Conservation (phyloP, 495 filamentous ascomycete genomes). For the Copromyces sp. region DNA sequence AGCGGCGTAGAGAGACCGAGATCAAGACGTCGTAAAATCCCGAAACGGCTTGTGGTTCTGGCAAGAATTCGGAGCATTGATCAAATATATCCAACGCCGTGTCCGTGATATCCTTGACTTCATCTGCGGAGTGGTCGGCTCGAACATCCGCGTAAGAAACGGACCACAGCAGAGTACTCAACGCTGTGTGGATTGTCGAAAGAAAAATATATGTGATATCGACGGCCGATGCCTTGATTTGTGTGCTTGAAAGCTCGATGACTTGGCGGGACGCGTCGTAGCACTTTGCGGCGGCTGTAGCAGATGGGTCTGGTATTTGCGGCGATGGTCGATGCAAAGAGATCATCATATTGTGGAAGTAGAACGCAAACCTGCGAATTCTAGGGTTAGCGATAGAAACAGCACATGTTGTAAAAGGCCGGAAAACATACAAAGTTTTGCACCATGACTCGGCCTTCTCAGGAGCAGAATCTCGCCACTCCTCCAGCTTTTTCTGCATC, state of each 20-base stretch:
- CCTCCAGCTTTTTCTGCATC: slow-evolving; percentile 66
- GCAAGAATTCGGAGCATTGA: slow-evolving; percentile 73
- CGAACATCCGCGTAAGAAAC: slow-evolving; percentile 79
- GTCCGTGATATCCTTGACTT: slow-evolving; percentile 60
- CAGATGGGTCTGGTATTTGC: slow-evolving; percentile 74
- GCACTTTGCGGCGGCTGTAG: slow-evolving; percentile 61
- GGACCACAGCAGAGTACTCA: slow-evolving; percentile 82
- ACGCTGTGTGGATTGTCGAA: slow-evolving; percentile 71
- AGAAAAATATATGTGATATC: slow-evolving; percentile 91
- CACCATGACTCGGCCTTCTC: slow-evolving; percentile 35
- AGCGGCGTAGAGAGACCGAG: slow-evolving; percentile 73
- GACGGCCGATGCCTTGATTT: slow-evolving; percentile 60
- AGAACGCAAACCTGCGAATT: slow-evolving; percentile 56
- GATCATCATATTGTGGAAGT: slow-evolving; percentile 76
- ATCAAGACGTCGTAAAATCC: slow-evolving; percentile 71
- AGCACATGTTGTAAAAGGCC: no score
- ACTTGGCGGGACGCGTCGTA: slow-evolving; percentile 74
- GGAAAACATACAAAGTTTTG: slow-evolving; percentile 38
- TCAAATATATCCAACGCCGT: slow-evolving; percentile 64
- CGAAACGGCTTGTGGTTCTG: slow-evolving; percentile 72
- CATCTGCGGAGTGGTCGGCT: slow-evolving; percentile 51
- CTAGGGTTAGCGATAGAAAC: background rate
- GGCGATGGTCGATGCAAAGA: slow-evolving; percentile 80
- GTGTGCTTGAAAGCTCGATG: slow-evolving; percentile 63
- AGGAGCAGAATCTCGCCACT: slow-evolving; percentile 50